These are phyloP conservation scores for Fraxinus cuspidata DNA, from an alignment of 257 asterid species.

Conservation along the genomic window DNA sequence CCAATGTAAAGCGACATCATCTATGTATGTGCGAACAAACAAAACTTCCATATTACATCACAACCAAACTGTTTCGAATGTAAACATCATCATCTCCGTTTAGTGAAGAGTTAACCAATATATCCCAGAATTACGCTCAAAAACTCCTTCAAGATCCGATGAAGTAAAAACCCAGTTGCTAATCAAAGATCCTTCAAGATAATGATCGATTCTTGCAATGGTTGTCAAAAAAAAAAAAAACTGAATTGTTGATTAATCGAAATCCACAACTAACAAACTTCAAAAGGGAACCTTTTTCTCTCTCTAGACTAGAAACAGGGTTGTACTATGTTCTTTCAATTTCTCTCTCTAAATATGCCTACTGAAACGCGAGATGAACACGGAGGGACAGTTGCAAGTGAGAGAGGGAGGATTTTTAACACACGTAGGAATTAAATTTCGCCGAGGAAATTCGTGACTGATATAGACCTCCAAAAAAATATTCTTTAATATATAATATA, in stretches of 20 bases:
- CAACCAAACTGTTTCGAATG: constrained; percentile 35
- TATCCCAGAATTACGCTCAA: constrained; percentile 14
- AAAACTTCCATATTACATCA: constrained; percentile 69
- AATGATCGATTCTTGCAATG: constrained; percentile 34
- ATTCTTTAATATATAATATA: no score
- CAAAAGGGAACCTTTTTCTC: constrained; percentile 25
- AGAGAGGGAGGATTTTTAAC: constrained; percentile 27
- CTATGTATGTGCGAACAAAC: constrained; percentile 34
- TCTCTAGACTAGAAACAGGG: constrained; percentile 32
- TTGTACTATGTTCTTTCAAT: constrained; percentile 12
- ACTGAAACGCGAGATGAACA: constrained; percentile 83
- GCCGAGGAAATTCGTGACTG: background rate
- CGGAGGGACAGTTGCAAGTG: constrained; percentile 75
- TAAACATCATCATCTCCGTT: constrained; percentile 33
- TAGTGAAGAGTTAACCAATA: constrained; percentile 21
- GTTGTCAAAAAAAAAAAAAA: constrained; percentile 1
- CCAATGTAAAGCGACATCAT: constrained; percentile 96
- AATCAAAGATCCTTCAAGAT: constrained; percentile 31
- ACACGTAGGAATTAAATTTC: constrained; percentile 10
- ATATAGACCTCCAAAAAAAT: no score
- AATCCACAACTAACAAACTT: constrained; percentile 16
- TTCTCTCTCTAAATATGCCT: constrained; percentile 29
- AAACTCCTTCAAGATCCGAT: constrained; percentile 24
- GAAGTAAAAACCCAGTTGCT: constrained; percentile 34
- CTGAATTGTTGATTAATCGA: constrained; percentile 29